Evolutionary conservation across 192 early-diverging fungal genomes (phyloP).

Genomic region (Gaertneriomyces semiglobifer): DNA sequence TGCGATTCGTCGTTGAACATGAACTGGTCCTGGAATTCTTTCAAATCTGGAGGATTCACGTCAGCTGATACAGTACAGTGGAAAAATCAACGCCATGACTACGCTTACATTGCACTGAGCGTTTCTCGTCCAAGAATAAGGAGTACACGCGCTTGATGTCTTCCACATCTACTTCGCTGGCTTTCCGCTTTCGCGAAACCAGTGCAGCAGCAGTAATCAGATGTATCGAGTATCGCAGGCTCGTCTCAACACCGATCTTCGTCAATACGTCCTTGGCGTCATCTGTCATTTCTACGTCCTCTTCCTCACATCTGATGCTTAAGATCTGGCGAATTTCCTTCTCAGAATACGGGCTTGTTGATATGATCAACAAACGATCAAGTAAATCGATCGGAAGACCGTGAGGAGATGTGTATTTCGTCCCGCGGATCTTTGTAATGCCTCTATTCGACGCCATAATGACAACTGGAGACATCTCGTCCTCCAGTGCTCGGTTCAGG

Average conservation of each 20-base stretch:
- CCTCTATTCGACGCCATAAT: slow-evolving; percentile 99
- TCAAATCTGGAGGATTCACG: slow-evolving; percentile 54
- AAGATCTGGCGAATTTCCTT: slow-evolving; percentile 86
- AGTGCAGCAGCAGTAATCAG: slow-evolving; percentile 92
- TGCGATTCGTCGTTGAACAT: slow-evolving; percentile 68
- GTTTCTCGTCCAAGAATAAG: slow-evolving; percentile 93
- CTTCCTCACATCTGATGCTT: slow-evolving; percentile 71
- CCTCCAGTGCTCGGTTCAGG: slow-evolving; percentile 95
- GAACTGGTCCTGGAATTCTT: slow-evolving; percentile 91
- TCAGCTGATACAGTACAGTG: background rate
- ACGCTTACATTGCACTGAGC: slow-evolving; percentile 80
- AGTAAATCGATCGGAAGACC: slow-evolving; percentile 97
- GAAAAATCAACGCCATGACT: background rate
- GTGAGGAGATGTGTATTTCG: slow-evolving; percentile 93
- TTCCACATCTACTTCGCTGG: slow-evolving; percentile 82
- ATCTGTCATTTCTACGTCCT: slow-evolving; percentile 95
- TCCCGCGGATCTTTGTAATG: slow-evolving; percentile 91
- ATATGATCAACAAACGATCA: slow-evolving; percentile 91
- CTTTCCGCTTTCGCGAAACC: slow-evolving; percentile 87
- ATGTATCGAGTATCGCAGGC: slow-evolving; percentile 93
- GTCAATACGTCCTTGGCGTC: slow-evolving; percentile 91
- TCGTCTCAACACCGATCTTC: slow-evolving; percentile 89
- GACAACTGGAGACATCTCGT: slow-evolving; percentile 92
- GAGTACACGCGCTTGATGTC: slow-evolving; percentile 94
- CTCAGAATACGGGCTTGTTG: slow-evolving; percentile 81